These are phyloP conservation scores for Fusarium palustre DNA, from an alignment of 2,329 filamentous ascomycete species.

Conservation along the genomic window DNA sequence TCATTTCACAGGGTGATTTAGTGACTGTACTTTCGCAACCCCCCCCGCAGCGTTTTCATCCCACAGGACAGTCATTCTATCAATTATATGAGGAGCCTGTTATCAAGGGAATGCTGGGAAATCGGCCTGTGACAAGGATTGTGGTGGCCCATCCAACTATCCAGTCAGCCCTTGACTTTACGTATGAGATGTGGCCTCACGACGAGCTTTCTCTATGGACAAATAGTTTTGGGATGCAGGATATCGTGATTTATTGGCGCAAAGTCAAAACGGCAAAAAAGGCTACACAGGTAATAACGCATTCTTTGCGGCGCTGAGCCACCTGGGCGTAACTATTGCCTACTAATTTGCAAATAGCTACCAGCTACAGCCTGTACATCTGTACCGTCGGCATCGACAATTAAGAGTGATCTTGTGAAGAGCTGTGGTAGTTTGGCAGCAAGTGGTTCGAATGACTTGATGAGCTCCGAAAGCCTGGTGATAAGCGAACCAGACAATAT, in stretches of 20 bases:
- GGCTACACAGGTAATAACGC: neutral
- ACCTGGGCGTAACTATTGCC: neutral
- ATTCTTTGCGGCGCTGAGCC: neutral
- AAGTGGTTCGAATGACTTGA: neutral
- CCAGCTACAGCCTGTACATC: neutral
- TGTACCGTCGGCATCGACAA: neutral
- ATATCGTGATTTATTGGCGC: neutral
- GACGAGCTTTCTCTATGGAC: conserved; percentile 19
- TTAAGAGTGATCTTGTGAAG: neutral
- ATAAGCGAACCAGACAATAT: neutral
- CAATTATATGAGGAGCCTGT: conserved; percentile 37
- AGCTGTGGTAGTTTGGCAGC: neutral
- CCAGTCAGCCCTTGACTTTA: conserved; percentile 1
- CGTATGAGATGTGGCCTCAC: conserved; percentile 34
- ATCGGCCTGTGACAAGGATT: conserved; percentile 12
- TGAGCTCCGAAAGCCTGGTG: neutral
- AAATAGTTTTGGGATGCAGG: neutral
- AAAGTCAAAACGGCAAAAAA: neutral
- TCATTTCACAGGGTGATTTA: conserved; percentile 14
- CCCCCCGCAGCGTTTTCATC: conserved; percentile 33
- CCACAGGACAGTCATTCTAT: conserved; percentile 19
- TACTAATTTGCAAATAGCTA: neutral
- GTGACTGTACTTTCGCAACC: conserved; percentile 32
- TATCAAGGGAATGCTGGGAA: conserved; percentile 21
- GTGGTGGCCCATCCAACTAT: conserved; percentile 10